Conservation (phyloP, 2,329 filamentous ascomycete genomes). For the Lecanicillium sp. region DNA sequence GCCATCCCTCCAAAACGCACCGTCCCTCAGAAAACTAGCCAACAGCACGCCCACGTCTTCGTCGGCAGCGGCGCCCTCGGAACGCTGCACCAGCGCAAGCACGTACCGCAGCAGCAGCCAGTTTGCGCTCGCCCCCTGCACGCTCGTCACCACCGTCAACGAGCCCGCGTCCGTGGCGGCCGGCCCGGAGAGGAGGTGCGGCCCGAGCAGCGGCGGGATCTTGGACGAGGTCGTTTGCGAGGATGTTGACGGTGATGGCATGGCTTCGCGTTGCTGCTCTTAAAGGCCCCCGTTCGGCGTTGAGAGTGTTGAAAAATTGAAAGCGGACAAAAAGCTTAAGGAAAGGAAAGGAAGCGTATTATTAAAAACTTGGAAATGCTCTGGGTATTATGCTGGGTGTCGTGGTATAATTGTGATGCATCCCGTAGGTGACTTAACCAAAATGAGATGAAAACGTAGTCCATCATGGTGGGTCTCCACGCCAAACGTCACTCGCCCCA, state of each 20-base stretch:
- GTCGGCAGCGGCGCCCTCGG: slow-evolving; percentile 15
- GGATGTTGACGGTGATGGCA: slow-evolving; percentile 18
- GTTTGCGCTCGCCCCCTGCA: slow-evolving; percentile 56
- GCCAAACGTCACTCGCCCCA: too few relatives aligned
- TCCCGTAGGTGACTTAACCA: too few relatives aligned
- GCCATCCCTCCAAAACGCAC: slow-evolving; percentile 70
- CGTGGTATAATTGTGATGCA: too few relatives aligned
- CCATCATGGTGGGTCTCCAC: too few relatives aligned
- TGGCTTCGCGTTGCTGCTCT: neutral
- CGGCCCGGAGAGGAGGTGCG: slow-evolving; percentile 45
- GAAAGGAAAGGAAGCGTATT: too few relatives aligned
- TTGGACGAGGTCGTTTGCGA: slow-evolving; percentile 29
- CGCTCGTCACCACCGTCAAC: slow-evolving; percentile 60
- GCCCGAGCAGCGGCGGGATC: slow-evolving; percentile 56
- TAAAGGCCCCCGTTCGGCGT: too few relatives aligned
- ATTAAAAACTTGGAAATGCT: too few relatives aligned
- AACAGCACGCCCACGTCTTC: slow-evolving; percentile 54
- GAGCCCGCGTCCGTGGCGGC: slow-evolving; percentile 42
- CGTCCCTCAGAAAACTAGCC: slow-evolving; percentile 75
- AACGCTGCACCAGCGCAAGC: slow-evolving; percentile 12
- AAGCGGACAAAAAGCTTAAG: too few relatives aligned
- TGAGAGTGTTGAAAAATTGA: too few relatives aligned
- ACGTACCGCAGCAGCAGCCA: slow-evolving; percentile 57
- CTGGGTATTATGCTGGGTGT: too few relatives aligned
- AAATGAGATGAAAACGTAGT: too few relatives aligned